phyloP scores from a whole-genome alignment of 2,329 filamentous ascomycete genomes.

The Clonostachys byssicola region DNA sequence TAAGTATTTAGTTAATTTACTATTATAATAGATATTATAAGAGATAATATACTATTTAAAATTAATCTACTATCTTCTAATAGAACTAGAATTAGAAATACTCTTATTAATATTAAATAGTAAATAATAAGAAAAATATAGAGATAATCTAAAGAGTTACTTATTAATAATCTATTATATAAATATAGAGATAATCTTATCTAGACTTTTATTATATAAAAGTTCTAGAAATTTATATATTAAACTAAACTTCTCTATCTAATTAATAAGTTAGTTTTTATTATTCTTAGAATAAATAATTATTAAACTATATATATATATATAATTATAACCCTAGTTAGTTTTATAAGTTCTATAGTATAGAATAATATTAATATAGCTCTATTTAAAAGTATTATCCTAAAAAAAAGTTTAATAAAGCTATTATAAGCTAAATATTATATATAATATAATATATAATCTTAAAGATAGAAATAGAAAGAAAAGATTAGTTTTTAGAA shows the following conservation, averaged over 20 bases:
- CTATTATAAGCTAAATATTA: background rate
- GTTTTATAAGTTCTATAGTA: background rate
- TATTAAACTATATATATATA: background rate
- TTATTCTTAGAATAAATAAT: background rate
- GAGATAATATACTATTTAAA: background rate
- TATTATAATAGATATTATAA: background rate
- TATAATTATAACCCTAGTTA: background rate
- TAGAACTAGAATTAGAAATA: background rate
- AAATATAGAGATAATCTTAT: background rate
- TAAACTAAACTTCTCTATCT: background rate
- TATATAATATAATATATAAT: background rate
- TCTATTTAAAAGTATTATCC: background rate
- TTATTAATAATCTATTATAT: background rate
- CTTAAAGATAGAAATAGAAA: background rate
- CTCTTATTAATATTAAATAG: background rate
- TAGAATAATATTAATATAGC: background rate
- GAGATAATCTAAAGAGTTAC: background rate
- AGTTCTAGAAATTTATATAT: background rate
- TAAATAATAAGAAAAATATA: background rate
- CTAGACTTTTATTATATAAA: background rate
- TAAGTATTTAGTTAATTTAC: background rate
- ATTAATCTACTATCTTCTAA: background rate
- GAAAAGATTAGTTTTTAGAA: slow-evolving; percentile 39
- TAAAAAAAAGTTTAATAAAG: background rate
- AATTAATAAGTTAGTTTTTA: background rate